phyloP scores from a whole-genome alignment of 371 early-diverging fungal species.

The Conidiobolus incongruus region DNA sequence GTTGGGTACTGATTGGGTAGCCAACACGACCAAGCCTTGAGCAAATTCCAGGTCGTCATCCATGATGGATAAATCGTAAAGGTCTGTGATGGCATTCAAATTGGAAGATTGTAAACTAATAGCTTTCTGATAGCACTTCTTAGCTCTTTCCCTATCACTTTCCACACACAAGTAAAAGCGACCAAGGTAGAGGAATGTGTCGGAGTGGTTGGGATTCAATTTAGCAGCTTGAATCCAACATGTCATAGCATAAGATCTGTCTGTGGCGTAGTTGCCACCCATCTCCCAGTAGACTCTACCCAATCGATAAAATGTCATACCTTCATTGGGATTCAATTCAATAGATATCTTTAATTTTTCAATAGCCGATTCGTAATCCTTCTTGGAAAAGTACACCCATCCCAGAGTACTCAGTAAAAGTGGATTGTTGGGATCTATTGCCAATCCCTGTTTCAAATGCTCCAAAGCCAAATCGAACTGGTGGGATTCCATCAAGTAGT shows the following conservation, averaged over 20 bases:
- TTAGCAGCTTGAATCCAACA: conserved; percentile 55
- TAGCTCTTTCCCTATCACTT: conserved; percentile 34
- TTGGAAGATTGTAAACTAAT: conserved; percentile 26
- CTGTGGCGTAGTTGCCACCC: conserved; percentile 32
- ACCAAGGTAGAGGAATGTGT: conserved; percentile 57
- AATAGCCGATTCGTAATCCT: conserved; percentile 24
- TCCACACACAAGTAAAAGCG: conserved; percentile 47
- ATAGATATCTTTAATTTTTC: conserved; percentile 22
- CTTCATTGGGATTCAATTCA: conserved; percentile 16
- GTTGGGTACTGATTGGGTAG: conserved; percentile 16
- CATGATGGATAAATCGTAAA: conserved; percentile 32
- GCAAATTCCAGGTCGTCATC: conserved; percentile 26
- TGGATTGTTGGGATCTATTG: background rate
- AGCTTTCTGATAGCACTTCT: conserved; percentile 61
- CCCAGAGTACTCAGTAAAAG: conserved; percentile 10
- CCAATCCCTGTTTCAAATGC: background rate
- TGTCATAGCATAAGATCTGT: conserved; percentile 32
- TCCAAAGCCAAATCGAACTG: background rate
- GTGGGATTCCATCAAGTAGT: conserved; percentile 12
- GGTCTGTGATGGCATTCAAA: too few relatives aligned
- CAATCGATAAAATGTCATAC: conserved; percentile 34
- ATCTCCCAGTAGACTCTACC: conserved; percentile 61
- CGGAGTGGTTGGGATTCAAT: conserved; percentile 31
- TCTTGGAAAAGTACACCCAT: conserved; percentile 8
- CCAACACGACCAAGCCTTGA: conserved; percentile 20